These are phyloP conservation scores for Alternaria arborescens DNA, from an alignment of 2,329 filamentous ascomycete genomes.

Conservation along the genomic window DNA sequence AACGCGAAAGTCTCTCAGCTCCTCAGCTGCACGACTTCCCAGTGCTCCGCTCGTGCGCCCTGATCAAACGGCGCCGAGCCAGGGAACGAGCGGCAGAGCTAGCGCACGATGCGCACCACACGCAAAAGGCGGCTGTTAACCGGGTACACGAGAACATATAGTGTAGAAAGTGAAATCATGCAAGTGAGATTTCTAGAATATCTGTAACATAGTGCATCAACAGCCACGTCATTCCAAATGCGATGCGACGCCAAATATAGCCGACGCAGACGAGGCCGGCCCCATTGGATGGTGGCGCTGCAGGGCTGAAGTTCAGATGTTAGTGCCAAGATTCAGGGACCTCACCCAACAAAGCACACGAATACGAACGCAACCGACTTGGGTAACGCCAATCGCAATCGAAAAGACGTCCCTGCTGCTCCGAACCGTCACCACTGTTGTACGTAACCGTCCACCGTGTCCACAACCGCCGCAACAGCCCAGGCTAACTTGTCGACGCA, in stretches of 20 bases:
- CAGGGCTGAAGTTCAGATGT: conserved; percentile 13
- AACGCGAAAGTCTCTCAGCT: neutral
- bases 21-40: neutral
- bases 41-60: neutral
- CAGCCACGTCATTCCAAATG: neutral
- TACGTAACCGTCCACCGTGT: conserved; percentile 17
- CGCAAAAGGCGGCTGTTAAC: neutral
- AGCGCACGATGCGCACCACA: neutral
- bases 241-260: conserved; percentile 10
- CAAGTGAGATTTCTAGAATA: neutral
- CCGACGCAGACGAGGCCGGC: conserved; percentile 10
- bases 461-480: conserved; percentile 14
- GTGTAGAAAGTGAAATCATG: neutral
- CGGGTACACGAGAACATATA: neutral
- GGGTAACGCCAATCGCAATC: conserved; percentile 25
- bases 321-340: conserved; percentile 35
- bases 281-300: conserved; percentile 15
- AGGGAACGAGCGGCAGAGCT: neutral
- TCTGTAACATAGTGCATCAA: neutral
- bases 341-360: conserved; percentile 26
- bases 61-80: neutral
- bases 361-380: conserved; percentile 26
- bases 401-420: neutral
- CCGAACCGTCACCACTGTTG: conserved; percentile 16
- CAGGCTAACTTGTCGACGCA: conserved; percentile 24